A percentile compares a stretch with the other conserved stretches of the same genome.
These are phyloP conservation scores for Neonectria ditissima DNA, from an alignment of 2,329 filamentous ascomycete genomes.

Conservation along the genomic window DNA sequence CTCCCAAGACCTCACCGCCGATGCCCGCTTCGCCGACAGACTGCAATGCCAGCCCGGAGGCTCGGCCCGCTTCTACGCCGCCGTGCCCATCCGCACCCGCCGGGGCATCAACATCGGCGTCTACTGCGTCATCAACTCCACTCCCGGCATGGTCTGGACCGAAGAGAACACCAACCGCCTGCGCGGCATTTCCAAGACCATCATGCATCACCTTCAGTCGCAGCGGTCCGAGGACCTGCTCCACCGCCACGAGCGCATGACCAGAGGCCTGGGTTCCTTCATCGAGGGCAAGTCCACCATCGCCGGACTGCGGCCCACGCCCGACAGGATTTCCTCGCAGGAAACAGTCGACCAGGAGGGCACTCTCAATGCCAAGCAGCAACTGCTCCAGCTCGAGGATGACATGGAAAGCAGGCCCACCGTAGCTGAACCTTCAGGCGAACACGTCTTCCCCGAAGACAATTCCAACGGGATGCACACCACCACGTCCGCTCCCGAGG, in stretches of 20 bases:
- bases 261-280: slow-evolving; percentile 51
- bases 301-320: slow-evolving; percentile 29
- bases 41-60: slow-evolving; percentile 41
- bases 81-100: slow-evolving; percentile 54
- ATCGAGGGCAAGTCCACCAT: slow-evolving; percentile 50
- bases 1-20: slow-evolving; percentile 48
- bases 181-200: slow-evolving; percentile 44
- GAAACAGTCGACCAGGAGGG: slow-evolving; percentile 17
- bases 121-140: slow-evolving; percentile 48
- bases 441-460: neutral
- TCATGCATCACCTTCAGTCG: slow-evolving; percentile 53
- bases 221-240: slow-evolving; percentile 44
- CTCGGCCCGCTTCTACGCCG: slow-evolving; percentile 53
- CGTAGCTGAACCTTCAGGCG: neutral
- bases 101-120: slow-evolving; percentile 58
- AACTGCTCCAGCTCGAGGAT: slow-evolving; percentile 13
- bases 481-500: neutral
- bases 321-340: neutral
- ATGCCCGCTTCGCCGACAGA: slow-evolving; percentile 46
- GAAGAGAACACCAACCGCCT: slow-evolving; percentile 43
- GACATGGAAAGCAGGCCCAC: neutral
- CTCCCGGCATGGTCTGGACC: slow-evolving; percentile 36
- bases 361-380: slow-evolving; percentile 31
- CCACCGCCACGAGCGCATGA: slow-evolving; percentile 52
- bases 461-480: neutral